Percentiles rank a stretch among this genome's conserved stretches.
phyloP scores from a whole-genome alignment of 2,329 filamentous ascomycete genomes.

The Didymella pomorum region DNA sequence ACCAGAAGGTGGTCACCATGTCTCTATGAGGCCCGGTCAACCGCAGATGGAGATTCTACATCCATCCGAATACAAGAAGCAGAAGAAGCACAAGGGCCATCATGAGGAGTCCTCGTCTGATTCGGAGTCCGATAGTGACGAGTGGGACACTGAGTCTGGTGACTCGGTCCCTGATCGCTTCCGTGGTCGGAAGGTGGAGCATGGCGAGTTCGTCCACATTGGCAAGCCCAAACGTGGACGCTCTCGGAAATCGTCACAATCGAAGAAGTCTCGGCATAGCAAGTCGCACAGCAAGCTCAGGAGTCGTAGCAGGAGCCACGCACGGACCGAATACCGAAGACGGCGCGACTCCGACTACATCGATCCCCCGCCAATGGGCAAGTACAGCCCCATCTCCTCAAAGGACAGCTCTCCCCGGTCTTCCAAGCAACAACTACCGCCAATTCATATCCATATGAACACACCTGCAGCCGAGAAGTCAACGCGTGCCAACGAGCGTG shows the following conservation, averaged over 20 bases:
- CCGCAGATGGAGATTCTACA: conserved; percentile 14
- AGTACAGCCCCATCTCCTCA: conserved; percentile 26
- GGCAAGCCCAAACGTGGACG: conserved; percentile 26
- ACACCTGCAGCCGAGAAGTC: conserved; percentile 23
- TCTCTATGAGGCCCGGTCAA: conserved; percentile 19
- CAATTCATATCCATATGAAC: conserved; percentile 35
- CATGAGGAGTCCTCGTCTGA: conserved; percentile 20
- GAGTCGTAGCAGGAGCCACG: conserved; percentile 22
- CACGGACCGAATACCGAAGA: conserved; percentile 20
- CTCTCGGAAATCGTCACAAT: conserved; percentile 21
- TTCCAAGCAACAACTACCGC: conserved; percentile 24
- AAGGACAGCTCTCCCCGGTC: conserved; percentile 30
- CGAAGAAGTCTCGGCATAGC: conserved; percentile 21
- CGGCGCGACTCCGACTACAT: conserved; percentile 23
- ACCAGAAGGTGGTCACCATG: conserved; percentile 17
- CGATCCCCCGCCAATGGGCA: conserved; percentile 29
- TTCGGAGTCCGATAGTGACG: conserved; percentile 29
- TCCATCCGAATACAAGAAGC: conserved; percentile 18
- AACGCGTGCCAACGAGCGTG: conserved; percentile 17
- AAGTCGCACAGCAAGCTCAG: conserved; percentile 24
- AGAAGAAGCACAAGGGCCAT: conserved; percentile 28
- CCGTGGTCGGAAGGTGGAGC: conserved; percentile 30
- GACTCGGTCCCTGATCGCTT: conserved; percentile 27
- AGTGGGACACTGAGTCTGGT: conserved; percentile 28
- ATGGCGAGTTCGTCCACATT: conserved; percentile 28